Evolutionary conservation across 2,329 filamentous ascomycete genomes (phyloP).

Genomic region (Passalora sequoiae): DNA sequence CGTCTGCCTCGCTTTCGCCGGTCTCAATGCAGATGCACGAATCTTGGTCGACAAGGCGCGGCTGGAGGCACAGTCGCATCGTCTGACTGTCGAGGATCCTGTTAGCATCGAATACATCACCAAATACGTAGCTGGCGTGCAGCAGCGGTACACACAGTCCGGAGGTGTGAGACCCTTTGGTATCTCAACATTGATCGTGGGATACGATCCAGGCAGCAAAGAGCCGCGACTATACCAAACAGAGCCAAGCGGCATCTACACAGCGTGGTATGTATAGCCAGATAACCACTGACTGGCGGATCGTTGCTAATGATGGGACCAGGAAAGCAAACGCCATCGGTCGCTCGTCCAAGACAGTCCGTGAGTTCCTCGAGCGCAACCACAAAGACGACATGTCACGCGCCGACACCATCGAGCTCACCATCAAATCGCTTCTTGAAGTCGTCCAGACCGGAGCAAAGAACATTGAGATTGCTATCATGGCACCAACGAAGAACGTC

Average conservation of each 20-base stretch:
- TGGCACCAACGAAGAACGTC: slow-evolving; percentile 84
- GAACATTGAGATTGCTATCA: slow-evolving; percentile 99
- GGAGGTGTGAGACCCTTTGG: slow-evolving; percentile 98
- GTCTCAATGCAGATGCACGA: slow-evolving; percentile 93
- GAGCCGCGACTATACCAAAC: slow-evolving; percentile 92
- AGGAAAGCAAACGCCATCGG: slow-evolving; percentile 99
- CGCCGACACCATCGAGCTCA: slow-evolving; percentile 90
- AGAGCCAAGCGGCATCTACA: slow-evolving; percentile 99
- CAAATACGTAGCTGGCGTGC: slow-evolving; percentile 95
- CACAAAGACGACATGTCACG: slow-evolving; percentile 98
- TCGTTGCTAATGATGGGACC: slow-evolving; percentile 18
- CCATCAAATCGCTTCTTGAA: slow-evolving; percentile 95
- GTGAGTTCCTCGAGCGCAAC: slow-evolving; percentile 97
- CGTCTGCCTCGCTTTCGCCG: slow-evolving; percentile 94
- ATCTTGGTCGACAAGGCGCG: slow-evolving; percentile 98
- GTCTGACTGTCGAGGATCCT: slow-evolving; percentile 93
- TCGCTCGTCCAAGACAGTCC: slow-evolving; percentile 96
- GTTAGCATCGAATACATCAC: slow-evolving; percentile 99
- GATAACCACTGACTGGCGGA: neutral
- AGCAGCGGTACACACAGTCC: slow-evolving; percentile 98
- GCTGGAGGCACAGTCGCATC: slow-evolving; percentile 94
- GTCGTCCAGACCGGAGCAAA: slow-evolving; percentile 98
- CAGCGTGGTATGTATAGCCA: slow-evolving; percentile 73
- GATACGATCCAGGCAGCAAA: slow-evolving; percentile 92
- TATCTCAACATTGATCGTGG: slow-evolving; percentile 94